phyloP scores from a whole-genome alignment of 164 flowering plant species.

The Vitis cinerea region DNA sequence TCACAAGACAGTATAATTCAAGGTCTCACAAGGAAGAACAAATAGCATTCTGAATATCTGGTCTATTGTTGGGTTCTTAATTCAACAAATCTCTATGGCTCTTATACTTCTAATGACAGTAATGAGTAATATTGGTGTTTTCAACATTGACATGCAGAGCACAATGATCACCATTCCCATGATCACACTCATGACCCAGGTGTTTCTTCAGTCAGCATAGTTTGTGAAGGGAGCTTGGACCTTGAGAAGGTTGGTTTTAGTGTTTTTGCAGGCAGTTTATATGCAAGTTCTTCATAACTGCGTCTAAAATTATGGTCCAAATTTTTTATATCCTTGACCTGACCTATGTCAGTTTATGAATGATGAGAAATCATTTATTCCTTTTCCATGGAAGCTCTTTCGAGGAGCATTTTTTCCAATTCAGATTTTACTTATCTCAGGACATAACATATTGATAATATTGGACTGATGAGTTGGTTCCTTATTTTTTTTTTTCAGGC shows the following conservation, averaged over 20 bases:
- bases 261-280: background rate
- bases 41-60: too few species aligned
- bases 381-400: too few species aligned
- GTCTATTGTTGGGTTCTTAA: too few species aligned
- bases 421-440: background rate
- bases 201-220: slow-evolving; percentile 95
- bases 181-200: slow-evolving; percentile 97
- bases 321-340: background rate
- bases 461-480: slow-evolving; percentile 6
- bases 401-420: too few species aligned
- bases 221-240: slow-evolving; percentile 94
- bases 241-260: slow-evolving; percentile 74
- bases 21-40: too few species aligned
- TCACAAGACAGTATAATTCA: too few species aligned
- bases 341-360: background rate
- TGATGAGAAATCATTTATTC: background rate
- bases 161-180: slow-evolving; percentile 73
- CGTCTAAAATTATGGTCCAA: background rate
- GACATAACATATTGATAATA: background rate
- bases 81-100: too few species aligned
- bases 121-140: background rate
- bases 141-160: slow-evolving; percentile 49
- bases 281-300: background rate
- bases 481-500: slow-evolving; percentile 53
- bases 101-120: too few species aligned